Evolutionary conservation across 768 basidiomycete species (phyloP).

Genomic region (Auriscalpium orientale): DNA sequence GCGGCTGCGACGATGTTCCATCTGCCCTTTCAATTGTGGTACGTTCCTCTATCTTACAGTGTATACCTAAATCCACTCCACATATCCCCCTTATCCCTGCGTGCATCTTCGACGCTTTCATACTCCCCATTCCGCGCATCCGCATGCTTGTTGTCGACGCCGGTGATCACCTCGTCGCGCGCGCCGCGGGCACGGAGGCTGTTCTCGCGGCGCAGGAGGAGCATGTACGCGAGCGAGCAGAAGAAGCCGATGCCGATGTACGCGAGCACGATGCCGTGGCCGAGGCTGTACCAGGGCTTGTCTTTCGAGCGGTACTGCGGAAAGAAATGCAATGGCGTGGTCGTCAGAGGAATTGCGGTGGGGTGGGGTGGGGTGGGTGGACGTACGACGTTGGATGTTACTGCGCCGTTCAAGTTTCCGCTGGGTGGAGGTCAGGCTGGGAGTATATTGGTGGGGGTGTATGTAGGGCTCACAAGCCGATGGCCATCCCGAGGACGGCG

Average conservation of each 20-base stretch:
- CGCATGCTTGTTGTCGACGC: slow-evolving; percentile 35
- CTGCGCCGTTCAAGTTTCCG: slow-evolving; percentile 65
- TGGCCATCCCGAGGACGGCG: slow-evolving; percentile 62
- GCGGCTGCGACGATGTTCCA: too few species aligned
- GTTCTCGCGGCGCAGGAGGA: slow-evolving; percentile 52
- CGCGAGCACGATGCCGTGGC: slow-evolving; percentile 61
- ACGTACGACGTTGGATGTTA: slow-evolving; percentile 57
- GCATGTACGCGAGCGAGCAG: slow-evolving; percentile 39
- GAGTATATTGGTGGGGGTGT: background rate
- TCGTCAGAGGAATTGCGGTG: background rate
- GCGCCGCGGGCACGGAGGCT: slow-evolving; percentile 55
- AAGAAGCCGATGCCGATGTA: slow-evolving; percentile 64
- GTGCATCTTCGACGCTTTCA: slow-evolving; percentile 48
- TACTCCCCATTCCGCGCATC: slow-evolving; percentile 42
- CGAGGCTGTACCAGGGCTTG: slow-evolving; percentile 60
- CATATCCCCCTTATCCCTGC: slow-evolving; percentile 54
- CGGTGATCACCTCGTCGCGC: slow-evolving; percentile 57
- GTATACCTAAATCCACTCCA: slow-evolving; percentile 77
- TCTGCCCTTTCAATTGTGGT: too few species aligned
- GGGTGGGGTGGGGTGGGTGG: background rate
- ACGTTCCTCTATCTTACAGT: slow-evolving; percentile 24
- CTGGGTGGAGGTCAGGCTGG: slow-evolving; percentile 12
- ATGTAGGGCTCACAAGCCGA: slow-evolving; percentile 37
- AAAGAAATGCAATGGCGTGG: too few species aligned
- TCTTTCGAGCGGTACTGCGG: slow-evolving; percentile 56